These are phyloP conservation scores for Xylaria multiplex DNA, from an alignment of 2,329 filamentous ascomycete species.

Conservation along the genomic window DNA sequence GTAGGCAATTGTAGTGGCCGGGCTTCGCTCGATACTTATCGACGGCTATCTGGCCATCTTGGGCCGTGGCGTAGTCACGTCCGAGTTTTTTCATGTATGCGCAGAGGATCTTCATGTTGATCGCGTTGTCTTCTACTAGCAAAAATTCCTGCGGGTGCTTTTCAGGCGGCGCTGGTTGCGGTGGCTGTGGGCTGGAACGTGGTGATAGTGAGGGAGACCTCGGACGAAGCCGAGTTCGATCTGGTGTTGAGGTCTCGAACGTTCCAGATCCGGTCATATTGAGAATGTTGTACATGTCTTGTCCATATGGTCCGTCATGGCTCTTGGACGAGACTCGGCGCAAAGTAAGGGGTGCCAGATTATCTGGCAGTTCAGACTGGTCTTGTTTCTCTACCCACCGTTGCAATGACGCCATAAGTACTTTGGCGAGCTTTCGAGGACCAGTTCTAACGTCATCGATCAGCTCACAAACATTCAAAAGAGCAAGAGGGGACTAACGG, in stretches of 20 bases:
- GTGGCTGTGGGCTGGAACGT: constrained; percentile 15
- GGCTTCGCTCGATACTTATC: constrained; percentile 25
- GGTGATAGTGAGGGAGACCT: constrained; percentile 26
- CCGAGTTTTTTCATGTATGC: constrained; percentile 48
- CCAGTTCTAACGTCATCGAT: constrained; percentile 45
- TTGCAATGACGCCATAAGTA: constrained; percentile 39
- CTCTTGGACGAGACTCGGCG: constrained; percentile 5
- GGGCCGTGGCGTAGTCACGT: constrained; percentile 28
- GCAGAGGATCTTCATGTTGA: constrained; percentile 50
- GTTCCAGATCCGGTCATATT: constrained; percentile 1
- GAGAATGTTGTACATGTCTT: constrained; percentile 3
- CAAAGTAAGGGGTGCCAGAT: background rate
- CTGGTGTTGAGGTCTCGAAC: constrained; percentile 10
- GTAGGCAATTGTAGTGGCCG: constrained; percentile 28
- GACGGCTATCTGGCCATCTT: constrained; percentile 31
- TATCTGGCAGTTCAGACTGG: background rate
- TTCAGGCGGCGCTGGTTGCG: background rate
- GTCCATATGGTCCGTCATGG: background rate
- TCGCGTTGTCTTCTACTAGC: constrained; percentile 55
- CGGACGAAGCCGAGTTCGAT: background rate
- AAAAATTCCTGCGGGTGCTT: constrained; percentile 39
- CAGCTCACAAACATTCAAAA: background rate
- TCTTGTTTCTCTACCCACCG: constrained; percentile 33
- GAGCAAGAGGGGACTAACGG: constrained; percentile 46
- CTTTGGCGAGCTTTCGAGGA: constrained; percentile 52